Conservation (phyloP, 1,284 basidiomycete species). For the Exobasidium rhododendri region DNA sequence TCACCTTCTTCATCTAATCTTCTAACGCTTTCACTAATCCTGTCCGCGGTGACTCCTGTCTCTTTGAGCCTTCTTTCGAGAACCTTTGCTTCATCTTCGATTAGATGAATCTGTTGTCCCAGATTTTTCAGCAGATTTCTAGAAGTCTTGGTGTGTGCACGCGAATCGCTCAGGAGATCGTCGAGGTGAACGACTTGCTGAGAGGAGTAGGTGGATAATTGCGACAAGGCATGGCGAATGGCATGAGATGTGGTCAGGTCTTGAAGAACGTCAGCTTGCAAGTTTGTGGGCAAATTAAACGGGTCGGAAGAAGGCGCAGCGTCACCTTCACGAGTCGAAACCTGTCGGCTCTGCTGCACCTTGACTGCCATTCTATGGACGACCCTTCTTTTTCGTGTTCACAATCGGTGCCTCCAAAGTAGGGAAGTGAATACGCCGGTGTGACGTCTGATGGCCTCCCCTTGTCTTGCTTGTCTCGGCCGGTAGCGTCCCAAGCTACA, state of each 20-base stretch:
- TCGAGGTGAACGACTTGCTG: slow-evolving; percentile 73
- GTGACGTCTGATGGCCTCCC: no score
- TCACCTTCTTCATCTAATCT: slow-evolving; percentile 85
- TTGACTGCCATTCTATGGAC: slow-evolving; percentile 6
- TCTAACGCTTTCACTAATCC: slow-evolving; percentile 83
- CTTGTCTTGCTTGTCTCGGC: no score
- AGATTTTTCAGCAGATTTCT: slow-evolving; percentile 59
- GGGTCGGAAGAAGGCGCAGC: no score
- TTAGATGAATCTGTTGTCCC: slow-evolving; percentile 64
- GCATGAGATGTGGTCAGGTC: slow-evolving; percentile 28
- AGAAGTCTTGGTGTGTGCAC: not conserved
- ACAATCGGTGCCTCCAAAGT: no score
- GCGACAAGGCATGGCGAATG: slow-evolving; percentile 54
- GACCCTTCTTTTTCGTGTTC: no score
- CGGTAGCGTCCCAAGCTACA: no score
- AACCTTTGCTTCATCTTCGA: slow-evolving; percentile 65
- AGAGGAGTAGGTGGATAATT: slow-evolving; percentile 73
- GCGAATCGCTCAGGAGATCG: slow-evolving; percentile 64
- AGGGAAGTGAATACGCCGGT: no score
- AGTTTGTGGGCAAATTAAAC: not conserved
- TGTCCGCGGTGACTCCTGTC: slow-evolving; percentile 77
- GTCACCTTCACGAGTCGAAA: no score
- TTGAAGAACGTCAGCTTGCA: not conserved
- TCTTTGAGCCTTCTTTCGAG: slow-evolving; percentile 64
- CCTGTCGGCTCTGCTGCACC: not conserved